phyloP scores from a whole-genome alignment of 805 yeast species.

The Lipomyces yamadae region DNA sequence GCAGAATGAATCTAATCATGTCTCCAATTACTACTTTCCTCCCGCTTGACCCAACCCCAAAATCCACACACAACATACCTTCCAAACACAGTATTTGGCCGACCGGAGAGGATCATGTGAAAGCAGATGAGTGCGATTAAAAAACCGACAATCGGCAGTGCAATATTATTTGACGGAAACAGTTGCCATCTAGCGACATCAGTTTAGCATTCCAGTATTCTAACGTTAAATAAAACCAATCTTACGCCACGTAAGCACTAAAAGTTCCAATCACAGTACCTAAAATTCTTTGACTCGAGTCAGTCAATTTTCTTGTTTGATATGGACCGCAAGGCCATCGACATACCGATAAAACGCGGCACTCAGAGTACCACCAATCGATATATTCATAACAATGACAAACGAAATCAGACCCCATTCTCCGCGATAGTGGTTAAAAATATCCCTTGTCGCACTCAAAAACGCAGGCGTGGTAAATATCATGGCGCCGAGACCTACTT shows the following conservation, averaged over 20 bases:
- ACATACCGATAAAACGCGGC: slow-evolving; percentile 23
- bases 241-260: slow-evolving; percentile 56
- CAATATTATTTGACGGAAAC: slow-evolving; percentile 60
- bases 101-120: slow-evolving; percentile 59
- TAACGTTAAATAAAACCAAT: neutral
- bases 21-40: slow-evolving; percentile 59
- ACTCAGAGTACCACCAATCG: slow-evolving; percentile 76
- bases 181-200: slow-evolving; percentile 53
- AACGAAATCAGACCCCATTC: slow-evolving; percentile 85
- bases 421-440: slow-evolving; percentile 69
- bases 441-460: slow-evolving; percentile 56
- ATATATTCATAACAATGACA: slow-evolving; percentile 82
- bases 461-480: slow-evolving; percentile 70
- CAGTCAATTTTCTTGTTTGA: neutral
- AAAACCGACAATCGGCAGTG: slow-evolving; percentile 57
- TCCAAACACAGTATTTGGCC: slow-evolving; percentile 57
- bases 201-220: neutral
- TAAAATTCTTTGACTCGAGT: slow-evolving; percentile 48
- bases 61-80: slow-evolving; percentile 32
- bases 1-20: slow-evolving; percentile 56
- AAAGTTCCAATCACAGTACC: slow-evolving; percentile 79
- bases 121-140: slow-evolving; percentile 50
- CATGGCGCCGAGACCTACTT: slow-evolving; percentile 80
- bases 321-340: neutral
- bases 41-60: slow-evolving; percentile 29